Percentiles rank a stretch among this genome's conserved stretches.
phyloP scores from a whole-genome alignment of 2,329 filamentous ascomycete species.

The Paecilomyces sp. region DNA sequence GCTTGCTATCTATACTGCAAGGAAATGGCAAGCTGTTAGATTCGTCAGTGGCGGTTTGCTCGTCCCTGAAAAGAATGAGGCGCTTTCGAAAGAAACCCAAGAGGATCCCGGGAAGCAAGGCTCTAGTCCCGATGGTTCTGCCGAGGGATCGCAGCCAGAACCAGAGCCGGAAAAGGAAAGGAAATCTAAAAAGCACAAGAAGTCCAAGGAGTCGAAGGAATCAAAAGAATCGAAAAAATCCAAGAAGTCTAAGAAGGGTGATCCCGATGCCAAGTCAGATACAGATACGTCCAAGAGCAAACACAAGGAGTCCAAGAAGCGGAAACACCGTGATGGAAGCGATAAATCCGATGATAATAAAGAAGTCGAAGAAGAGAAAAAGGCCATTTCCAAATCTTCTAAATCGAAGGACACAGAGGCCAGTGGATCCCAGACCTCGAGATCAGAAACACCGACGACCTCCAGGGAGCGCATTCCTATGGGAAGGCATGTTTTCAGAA shows the following conservation, averaged over 20 bases:
- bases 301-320: constrained; percentile 23
- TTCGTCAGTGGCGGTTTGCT: constrained; percentile 82
- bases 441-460: constrained; percentile 38
- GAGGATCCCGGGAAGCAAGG: constrained; percentile 50
- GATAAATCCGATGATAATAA: constrained; percentile 16
- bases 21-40: constrained; percentile 70
- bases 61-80: constrained; percentile 50
- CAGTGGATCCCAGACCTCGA: constrained; percentile 31
- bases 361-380: constrained; percentile 13
- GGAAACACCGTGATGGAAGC: constrained; percentile 24
- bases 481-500: constrained; percentile 66
- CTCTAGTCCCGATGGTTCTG: constrained; percentile 19
- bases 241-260: constrained; percentile 1
- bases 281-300: neutral
- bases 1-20: constrained; percentile 65
- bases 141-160: constrained; percentile 23
- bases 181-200: constrained; percentile 3
- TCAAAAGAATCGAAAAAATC: neutral
- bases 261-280: neutral
- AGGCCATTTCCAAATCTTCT: constrained; percentile 19
- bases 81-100: constrained; percentile 21
- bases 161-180: constrained; percentile 25
- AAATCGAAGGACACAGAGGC: constrained; percentile 11
- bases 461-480: constrained; percentile 42
- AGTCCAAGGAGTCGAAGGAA: constrained; percentile 16